These are phyloP conservation scores for Backusella macrospora DNA, from an alignment of 192 early-diverging fungal species.

Conservation along the genomic window DNA sequence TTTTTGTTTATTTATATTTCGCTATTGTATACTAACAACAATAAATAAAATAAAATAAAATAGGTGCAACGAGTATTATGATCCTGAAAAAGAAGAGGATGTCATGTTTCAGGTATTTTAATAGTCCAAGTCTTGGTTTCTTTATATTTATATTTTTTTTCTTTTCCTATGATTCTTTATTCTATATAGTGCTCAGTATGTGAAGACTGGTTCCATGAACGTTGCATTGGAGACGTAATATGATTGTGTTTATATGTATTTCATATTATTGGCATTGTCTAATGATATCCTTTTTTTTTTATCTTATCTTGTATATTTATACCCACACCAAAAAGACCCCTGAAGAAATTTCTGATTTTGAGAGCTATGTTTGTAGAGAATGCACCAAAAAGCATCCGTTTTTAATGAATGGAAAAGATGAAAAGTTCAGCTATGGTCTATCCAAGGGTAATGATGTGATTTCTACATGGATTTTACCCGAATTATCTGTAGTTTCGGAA, in stretches of 20 bases:
- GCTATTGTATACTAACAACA: constrained; percentile 77
- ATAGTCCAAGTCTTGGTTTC: background rate
- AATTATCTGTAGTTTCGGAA: background rate
- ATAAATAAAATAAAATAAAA: constrained; percentile 24
- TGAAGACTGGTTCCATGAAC: constrained; percentile 84
- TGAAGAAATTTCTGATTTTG: constrained; percentile 53
- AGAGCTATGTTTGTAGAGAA: constrained; percentile 69
- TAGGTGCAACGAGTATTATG: constrained; percentile 78
- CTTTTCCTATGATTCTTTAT: background rate
- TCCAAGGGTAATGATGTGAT: constrained; percentile 18
- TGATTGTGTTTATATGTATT: background rate
- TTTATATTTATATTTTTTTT: background rate
- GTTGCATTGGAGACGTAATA: constrained; percentile 64
- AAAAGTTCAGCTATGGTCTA: constrained; percentile 19
- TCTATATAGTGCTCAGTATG: constrained; percentile 78
- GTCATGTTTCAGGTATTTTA: constrained; percentile 65
- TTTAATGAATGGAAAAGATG: constrained; percentile 38
- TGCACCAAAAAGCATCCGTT: constrained; percentile 58
- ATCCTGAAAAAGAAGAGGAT: constrained; percentile 68
- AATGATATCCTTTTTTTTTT: too few species aligned
- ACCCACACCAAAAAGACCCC: constrained; percentile 42
- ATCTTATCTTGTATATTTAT: background rate
- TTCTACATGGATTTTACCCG: constrained; percentile 39
- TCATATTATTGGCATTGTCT: background rate
- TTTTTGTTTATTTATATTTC: constrained; percentile 22